Conservation (phyloP, 2,329 filamentous ascomycete genomes). For the Emmonsia crescens region DNA sequence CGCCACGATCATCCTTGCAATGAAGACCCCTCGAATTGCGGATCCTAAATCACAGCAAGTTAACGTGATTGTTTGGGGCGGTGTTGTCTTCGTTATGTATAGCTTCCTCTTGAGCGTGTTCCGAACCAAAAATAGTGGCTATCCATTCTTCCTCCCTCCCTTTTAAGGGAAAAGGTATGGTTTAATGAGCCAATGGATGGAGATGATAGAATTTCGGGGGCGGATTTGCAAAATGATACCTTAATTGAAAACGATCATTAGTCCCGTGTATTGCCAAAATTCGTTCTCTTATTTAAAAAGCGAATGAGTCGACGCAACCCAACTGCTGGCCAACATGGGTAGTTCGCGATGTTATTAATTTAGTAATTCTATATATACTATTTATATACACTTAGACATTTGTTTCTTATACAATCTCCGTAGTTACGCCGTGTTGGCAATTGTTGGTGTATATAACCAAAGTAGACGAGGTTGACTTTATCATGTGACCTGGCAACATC, state of each 20-base stretch:
- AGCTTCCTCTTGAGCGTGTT: conserved; percentile 92
- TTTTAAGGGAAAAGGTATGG: conserved; percentile 46
- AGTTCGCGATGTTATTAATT: background rate
- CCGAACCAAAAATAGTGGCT: conserved; percentile 86
- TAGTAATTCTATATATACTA: background rate
- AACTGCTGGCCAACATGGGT: background rate
- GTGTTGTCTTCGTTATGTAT: conserved; percentile 69
- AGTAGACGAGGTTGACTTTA: background rate
- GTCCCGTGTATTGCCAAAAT: background rate
- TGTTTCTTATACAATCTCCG: background rate
- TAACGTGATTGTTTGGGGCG: conserved; percentile 68
- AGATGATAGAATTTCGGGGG: background rate
- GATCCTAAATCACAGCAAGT: conserved; percentile 69
- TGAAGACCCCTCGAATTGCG: conserved; percentile 83
- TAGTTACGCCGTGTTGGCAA: too few species aligned
- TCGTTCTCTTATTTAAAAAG: background rate
- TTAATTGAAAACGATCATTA: background rate
- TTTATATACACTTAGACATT: background rate
- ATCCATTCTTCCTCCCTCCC: conserved; percentile 87
- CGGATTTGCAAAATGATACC: background rate
- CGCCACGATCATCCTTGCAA: conserved; percentile 75
- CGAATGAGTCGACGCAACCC: background rate
- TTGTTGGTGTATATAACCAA: too few species aligned
- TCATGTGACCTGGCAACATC: background rate
- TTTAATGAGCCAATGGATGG: background rate